These are phyloP conservation scores for Solioccasus polychromus DNA, from an alignment of 768 basidiomycete genomes.

Conservation along the genomic window DNA sequence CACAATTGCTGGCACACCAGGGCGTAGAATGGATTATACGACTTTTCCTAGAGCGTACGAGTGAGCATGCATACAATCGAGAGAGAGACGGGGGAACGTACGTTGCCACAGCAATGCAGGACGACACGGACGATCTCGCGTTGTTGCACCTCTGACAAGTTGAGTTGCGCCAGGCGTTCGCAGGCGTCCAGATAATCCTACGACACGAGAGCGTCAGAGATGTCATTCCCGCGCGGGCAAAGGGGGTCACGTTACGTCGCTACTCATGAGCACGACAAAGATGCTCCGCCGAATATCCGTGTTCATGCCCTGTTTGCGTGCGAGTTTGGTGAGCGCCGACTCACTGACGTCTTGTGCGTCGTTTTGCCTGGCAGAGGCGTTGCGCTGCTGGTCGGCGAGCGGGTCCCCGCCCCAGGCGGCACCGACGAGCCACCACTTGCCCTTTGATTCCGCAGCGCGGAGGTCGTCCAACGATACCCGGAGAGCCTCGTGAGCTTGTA, in stretches of 20 bases:
- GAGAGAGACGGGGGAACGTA: conserved; percentile 33
- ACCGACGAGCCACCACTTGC: conserved; percentile 99
- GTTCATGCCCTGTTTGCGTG: conserved; percentile 96
- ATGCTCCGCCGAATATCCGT: conserved; percentile 90
- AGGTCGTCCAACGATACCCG: conserved; percentile 86
- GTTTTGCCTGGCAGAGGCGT: conserved; percentile 15
- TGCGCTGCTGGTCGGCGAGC: conserved; percentile 64
- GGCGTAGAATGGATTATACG: conserved; percentile 94
- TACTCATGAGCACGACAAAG: conserved; percentile 94
- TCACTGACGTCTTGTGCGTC: conserved; percentile 31
- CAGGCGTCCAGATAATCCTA: conserved; percentile 98
- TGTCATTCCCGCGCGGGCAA: neutral
- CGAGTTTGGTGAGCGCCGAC: conserved; percentile 66
- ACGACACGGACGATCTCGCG: conserved; percentile 92
- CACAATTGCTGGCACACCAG: conserved; percentile 86
- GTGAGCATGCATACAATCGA: neutral
- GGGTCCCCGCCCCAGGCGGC: conserved; percentile 96
- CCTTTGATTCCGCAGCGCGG: conserved; percentile 76
- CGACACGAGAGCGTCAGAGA: neutral
- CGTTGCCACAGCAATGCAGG: conserved; percentile 90
- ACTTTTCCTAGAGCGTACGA: conserved; percentile 56
- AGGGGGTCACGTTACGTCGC: conserved; percentile 61
- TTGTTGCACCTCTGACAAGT: conserved; percentile 85
- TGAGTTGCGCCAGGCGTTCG: conserved; percentile 81
- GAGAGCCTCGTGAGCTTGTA: conserved; percentile 80